Percentiles rank a stretch among this genome's conserved stretches.
These are phyloP conservation scores for Friedmanniomyces simplex DNA, from an alignment of 495 filamentous ascomycete species.

Conservation along the genomic window DNA sequence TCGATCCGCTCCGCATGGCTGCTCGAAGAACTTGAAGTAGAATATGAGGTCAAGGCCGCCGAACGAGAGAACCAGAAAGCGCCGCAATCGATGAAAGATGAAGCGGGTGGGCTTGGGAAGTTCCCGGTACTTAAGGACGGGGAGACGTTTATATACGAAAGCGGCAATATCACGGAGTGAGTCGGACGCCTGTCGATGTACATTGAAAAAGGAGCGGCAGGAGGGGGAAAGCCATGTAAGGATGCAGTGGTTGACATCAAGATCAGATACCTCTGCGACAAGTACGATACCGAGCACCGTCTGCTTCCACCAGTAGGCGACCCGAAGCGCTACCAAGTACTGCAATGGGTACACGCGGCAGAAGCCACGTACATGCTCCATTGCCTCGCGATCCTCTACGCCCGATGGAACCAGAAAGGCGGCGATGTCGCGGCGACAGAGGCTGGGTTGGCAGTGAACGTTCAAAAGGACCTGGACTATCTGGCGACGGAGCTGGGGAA, in stretches of 20 bases:
- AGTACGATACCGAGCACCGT: conserved; percentile 27
- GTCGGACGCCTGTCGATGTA: not conserved
- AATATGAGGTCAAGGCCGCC: conserved; percentile 27
- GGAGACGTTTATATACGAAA: conserved; percentile 28
- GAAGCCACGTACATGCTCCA: conserved; percentile 34
- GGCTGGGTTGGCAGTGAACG: conserved; percentile 24
- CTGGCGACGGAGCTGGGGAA: conserved; percentile 26
- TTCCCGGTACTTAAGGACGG: conserved; percentile 31
- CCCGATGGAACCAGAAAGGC: conserved; percentile 22
- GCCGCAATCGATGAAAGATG: conserved; percentile 27
- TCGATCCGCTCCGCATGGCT: conserved; percentile 36
- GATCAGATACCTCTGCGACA: conserved; percentile 30
- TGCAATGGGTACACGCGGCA: conserved; percentile 33
- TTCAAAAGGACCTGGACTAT: conserved; percentile 32
- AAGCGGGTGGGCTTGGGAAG: conserved; percentile 31
- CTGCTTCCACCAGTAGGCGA: conserved; percentile 25
- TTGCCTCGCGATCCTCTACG: conserved; percentile 29
- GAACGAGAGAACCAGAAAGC: conserved; percentile 27
- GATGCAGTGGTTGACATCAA: not conserved
- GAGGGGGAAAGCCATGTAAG: not conserved
- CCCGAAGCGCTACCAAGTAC: conserved; percentile 20
- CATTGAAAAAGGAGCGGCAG: too few relatives aligned
- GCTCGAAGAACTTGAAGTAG: conserved; percentile 30
- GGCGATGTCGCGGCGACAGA: conserved; percentile 24
- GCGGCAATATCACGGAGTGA: conserved; percentile 32